Evolutionary conservation across 1,284 basidiomycete species (phyloP), one percentile per base, ranked within the genome.

Genomic region (Ustilago bromivora): DNA sequence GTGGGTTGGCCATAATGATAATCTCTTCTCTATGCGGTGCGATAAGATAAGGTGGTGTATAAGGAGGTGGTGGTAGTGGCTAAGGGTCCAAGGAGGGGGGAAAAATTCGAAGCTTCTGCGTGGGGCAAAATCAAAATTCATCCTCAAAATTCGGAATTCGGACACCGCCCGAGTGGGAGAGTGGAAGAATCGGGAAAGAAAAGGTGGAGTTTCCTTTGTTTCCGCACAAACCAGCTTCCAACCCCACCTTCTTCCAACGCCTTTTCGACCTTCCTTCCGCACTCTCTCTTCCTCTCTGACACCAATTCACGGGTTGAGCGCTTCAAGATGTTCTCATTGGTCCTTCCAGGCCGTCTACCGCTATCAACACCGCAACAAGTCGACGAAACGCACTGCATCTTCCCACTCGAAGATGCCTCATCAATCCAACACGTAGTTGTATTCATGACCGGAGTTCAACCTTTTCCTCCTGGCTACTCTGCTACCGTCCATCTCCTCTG

Each of bases 1-100:
- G 91, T 79, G 95, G 95, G 87, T 96, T 97, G 61, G 92, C 94
- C 95, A 98, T 97, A 23, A 61, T 76, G 60, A 11, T 8, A 8
- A 15, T n/a, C 7, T 46, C 8, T 47, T 13, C 23, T n/a, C 31
- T 19, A 35, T 31, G 35, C n/a, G 43, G 51, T 54, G 31, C 10
- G 23, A 28, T 36, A 38, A 35, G 32, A 23, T 19, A 19, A 32
- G 23, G 49, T 31, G 43, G 46, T 59, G 4, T 35, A 46, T 19
- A n/a, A 12, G 12, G 8, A 32, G 10, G 28, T 28, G 17, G 12
- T 36, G 19, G 43, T 47, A 36, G 54, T 35, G 52, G 60, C 11
- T 49, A 49, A 57, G 61, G 32, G 54, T 54, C 36, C 28, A 9
- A 36, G 17, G 4, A 40, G 15, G 38, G 46, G 7, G 23, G 31